A percentile compares a stretch with the other conserved stretches of the same genome.
phyloP scores from a whole-genome alignment of 441 rosid genomes.

The Adansonia madagascariensis region DNA sequence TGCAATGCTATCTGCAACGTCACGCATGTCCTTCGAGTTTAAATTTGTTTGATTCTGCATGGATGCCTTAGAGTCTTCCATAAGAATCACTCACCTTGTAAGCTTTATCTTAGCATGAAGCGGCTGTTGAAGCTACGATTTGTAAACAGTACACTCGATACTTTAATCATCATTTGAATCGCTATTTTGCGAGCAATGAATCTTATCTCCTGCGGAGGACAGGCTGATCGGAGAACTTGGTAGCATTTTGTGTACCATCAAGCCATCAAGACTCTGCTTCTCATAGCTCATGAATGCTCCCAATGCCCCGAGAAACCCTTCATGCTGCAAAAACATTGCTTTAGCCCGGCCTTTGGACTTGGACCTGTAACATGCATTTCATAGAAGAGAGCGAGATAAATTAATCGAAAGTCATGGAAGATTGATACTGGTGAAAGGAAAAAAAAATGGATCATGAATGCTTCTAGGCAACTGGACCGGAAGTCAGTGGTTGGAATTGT shows the following conservation, averaged over 20 bases:
- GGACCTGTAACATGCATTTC: neutral
- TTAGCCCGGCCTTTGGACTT: conserved; percentile 77
- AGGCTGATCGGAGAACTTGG: conserved; percentile 27
- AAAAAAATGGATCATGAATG: neutral
- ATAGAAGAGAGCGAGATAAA: conserved; percentile 5
- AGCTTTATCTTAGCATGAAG: neutral
- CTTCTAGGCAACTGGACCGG: conserved; percentile 1
- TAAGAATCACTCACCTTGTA: too few relatives aligned
- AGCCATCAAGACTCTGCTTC: conserved; percentile 34
- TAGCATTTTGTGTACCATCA: conserved; percentile 25
- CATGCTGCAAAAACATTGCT: conserved; percentile 84
- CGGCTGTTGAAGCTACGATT: conserved; percentile 29
- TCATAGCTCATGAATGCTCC: conserved; percentile 72
- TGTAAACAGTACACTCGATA: conserved; percentile 43
- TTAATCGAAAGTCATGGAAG: neutral
- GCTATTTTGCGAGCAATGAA: conserved; percentile 31
- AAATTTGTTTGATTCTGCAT: too few relatives aligned
- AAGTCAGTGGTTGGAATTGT: neutral
- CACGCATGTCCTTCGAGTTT: too few relatives aligned
- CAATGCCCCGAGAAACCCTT: conserved; percentile 87
- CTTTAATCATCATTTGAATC: conserved; percentile 42
- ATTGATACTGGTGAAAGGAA: conserved; percentile 9
- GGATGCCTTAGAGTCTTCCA: too few relatives aligned
- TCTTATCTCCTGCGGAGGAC: conserved; percentile 36
- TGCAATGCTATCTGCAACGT: too few relatives aligned